Evolutionary conservation across 2,329 filamentous ascomycete species (phyloP), one percentile per base, ranked within the genome.

Genomic region (Trichoderma gracile): DNA sequence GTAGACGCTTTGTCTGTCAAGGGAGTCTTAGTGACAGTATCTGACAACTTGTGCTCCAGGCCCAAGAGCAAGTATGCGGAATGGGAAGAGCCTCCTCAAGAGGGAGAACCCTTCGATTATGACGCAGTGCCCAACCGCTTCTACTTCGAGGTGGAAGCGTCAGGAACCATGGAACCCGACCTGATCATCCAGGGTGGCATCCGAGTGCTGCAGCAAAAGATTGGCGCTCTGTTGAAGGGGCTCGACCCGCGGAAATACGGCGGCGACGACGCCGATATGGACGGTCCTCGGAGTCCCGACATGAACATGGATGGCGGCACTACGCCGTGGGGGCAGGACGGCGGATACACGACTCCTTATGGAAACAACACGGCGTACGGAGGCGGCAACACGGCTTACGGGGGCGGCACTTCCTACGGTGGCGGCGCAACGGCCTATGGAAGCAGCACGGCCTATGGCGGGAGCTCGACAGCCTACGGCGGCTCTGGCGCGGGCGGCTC

Each of bases 61-160:
- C 93, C 93, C 70, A 89, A 89, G 78, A 92, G 86, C 74, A 87
- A 90, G 78, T 93, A 93, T 72, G 88, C 89, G 23, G 84, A 87
- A 47, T 91, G 89, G 83, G 92, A 96, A 75, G 89, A 93, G 57
- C 88, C 90, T 9, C 84, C 88, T 0, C 86, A 90, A 69, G 90
- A 95, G 69, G 92, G 92, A 70, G 91, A 96, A 71, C 85, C 88
- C 0, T 98, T 98, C 77, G 89, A 98, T 79, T 98, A 92, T 77
- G 89, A 97, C 71, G 94, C 93, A 10, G 85, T 89, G 23, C 94
- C 95, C 5, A 84, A 82, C 67, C 86, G 86, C 69, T 99, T 97
- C 82, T 99, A 97, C 81, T 90, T 94, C 73, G 93, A 97, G 73
- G 89, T 99, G 53, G 95, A 99, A 77, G 89, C 90, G 53, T 89